These are phyloP conservation scores for Mycena belliarum DNA, from an alignment of 768 basidiomycete genomes.

Conservation along the genomic window DNA sequence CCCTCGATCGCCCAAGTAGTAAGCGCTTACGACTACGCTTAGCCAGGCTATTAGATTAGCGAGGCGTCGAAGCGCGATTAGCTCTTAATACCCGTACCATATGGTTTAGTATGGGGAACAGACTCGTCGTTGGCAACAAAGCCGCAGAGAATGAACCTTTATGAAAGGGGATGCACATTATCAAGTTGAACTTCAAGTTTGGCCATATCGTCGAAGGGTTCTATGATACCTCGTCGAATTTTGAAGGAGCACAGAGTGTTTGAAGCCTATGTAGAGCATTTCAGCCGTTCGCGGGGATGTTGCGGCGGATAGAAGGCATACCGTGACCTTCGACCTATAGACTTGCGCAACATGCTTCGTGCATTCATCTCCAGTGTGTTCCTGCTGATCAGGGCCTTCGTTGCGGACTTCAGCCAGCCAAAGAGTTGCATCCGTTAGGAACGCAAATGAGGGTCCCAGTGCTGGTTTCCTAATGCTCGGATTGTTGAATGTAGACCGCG, in stretches of 20 bases:
- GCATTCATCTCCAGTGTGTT: constrained; percentile 22
- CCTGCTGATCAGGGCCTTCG: constrained; percentile 2
- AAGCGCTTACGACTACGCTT: too few species aligned
- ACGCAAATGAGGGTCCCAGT: constrained; percentile 74
- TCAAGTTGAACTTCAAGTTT: too few species aligned
- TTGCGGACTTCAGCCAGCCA: constrained; percentile 56
- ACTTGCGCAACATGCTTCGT: constrained; percentile 39
- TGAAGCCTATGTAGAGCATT: constrained; percentile 33
- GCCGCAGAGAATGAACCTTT: too few species aligned
- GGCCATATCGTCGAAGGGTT: not conserved
- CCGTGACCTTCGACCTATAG: constrained; percentile 44
- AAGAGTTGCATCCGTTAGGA: constrained; percentile 70
- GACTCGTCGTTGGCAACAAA: too few species aligned
- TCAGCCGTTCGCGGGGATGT: not conserved
- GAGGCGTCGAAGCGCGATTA: too few species aligned
- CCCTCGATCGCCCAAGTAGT: too few species aligned
- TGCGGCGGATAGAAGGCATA: constrained; percentile 24
- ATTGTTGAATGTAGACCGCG: constrained; percentile 20
- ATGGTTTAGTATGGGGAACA: too few species aligned
- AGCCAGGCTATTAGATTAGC: too few species aligned
- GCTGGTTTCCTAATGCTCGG: constrained; percentile 60
- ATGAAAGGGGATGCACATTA: too few species aligned
- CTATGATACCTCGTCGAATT: constrained; percentile 30
- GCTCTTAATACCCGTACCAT: too few species aligned
- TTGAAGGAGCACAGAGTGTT: constrained; percentile 42